A percentile compares a stretch with the other conserved stretches of the same genome.
phyloP scores from a whole-genome alignment of 208 protist species.

The Trypanosoma mega region DNA sequence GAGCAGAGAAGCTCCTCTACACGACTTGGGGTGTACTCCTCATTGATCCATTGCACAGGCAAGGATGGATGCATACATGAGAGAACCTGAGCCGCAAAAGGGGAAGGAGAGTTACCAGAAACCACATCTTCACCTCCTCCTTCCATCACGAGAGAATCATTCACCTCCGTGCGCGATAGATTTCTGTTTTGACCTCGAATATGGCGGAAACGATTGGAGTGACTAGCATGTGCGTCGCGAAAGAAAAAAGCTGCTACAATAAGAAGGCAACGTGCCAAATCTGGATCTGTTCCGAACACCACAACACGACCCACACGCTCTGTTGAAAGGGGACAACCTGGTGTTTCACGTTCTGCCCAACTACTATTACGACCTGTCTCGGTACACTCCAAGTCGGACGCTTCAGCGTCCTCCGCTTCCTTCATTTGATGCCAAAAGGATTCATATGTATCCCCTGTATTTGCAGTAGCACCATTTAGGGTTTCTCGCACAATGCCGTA shows the following conservation, averaged over 20 bases:
- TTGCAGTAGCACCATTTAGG: background rate
- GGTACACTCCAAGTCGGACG: too few relatives aligned
- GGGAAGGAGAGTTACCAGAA: too few relatives aligned
- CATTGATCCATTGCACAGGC: slow-evolving; percentile 70
- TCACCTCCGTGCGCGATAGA: too few relatives aligned
- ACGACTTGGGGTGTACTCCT: slow-evolving; percentile 47
- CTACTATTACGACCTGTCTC: too few relatives aligned
- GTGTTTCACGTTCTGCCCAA: too few relatives aligned
- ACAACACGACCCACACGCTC: slow-evolving; percentile 50
- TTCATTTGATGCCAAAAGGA: slow-evolving; percentile 24
- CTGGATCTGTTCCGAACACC: slow-evolving; percentile 58
- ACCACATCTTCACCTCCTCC: too few relatives aligned
- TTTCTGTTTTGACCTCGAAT: too few relatives aligned
- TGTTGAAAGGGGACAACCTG: slow-evolving; percentile 6
- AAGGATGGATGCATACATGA: slow-evolving; percentile 44
- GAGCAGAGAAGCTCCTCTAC: slow-evolving; percentile 29
- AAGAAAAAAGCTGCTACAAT: slow-evolving; percentile 56
- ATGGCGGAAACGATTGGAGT: background rate
- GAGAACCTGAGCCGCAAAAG: slow-evolving; percentile 45
- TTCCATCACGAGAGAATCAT: too few relatives aligned
- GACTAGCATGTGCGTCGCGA: slow-evolving; percentile 14
- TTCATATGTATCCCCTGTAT: slow-evolving; percentile 9
- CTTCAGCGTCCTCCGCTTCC: background rate
- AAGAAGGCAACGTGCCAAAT: slow-evolving; percentile 47
- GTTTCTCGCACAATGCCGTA: slow-evolving; percentile 4